Base-by-base conservation (phyloP, 1,139 yeast species). In the Pichia sp. region DNA sequence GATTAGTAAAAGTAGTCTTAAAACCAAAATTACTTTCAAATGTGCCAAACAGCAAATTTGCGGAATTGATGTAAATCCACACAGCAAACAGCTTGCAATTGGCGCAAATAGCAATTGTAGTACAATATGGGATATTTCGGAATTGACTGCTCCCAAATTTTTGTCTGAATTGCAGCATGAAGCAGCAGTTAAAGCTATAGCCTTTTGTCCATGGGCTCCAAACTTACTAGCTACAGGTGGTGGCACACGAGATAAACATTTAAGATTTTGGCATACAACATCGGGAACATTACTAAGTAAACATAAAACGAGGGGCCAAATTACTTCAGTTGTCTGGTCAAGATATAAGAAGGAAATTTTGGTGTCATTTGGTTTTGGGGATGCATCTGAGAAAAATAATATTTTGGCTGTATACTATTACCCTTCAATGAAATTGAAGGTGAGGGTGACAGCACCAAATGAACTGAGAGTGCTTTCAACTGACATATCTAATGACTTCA, bases 281-380 rank as follows among this genome's bases (percentile, higher is more conserved):
- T 69, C 91, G 0, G 96, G 95, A 0, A 79, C 91, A 0, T 59
- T 84, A 34, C 60, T 86, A 26, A 66, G 69, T 9, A 66, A 77
- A 28, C 58, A 68, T 35, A 64, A 68, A 39, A 79, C 93, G 1
- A 68, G 70, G 21, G 81, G 84, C 0, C 97, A 89, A 56, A 71
- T 89, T 7, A 86, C 96, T 0, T 74, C 91, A 0, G 60, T 89
- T 23, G 66, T 74, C 15, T 89, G 97, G 97, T 81, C 91, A 1
- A 62, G 60, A 24, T 68, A 68, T 36, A 67, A 68, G 43, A 74
- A 72, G 47, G 85, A 86, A 53, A 62, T 88, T 5, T 77, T 74
- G 10, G 93, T 82, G 0, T 83, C 95, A 0, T 86, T 79, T 63
- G 96, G 96, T 0, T 85, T 79, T 57, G 79, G 86, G 4, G 76